These are phyloP conservation scores for Nakazawaea ernobii DNA, from an alignment of 805 yeast species.

Conservation along the genomic window DNA sequence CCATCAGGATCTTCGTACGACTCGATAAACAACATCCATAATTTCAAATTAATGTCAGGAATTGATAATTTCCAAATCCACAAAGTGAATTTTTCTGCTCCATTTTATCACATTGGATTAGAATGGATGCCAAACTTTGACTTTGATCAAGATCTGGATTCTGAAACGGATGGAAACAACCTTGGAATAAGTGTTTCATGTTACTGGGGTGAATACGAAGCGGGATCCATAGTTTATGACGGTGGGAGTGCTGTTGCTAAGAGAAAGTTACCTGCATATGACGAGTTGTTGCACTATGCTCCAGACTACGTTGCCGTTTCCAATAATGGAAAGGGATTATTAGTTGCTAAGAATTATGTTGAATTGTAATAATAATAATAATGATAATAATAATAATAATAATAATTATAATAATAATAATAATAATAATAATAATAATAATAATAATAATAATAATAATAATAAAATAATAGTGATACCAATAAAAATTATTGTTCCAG, in stretches of 20 bases:
- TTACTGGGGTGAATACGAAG: slow-evolving; percentile 72
- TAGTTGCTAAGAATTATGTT: slow-evolving; percentile 47
- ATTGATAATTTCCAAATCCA: slow-evolving; percentile 60
- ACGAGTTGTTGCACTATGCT: slow-evolving; percentile 61
- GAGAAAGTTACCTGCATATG: slow-evolving; percentile 60
- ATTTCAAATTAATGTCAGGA: slow-evolving; percentile 53
- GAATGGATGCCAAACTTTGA: slow-evolving; percentile 62
- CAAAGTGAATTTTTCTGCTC: slow-evolving; percentile 54
- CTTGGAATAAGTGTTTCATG: slow-evolving; percentile 62
- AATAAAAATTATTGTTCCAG: no score
- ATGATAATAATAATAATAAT: no score
- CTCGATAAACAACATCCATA: slow-evolving; percentile 22
- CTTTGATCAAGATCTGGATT: slow-evolving; percentile 35
- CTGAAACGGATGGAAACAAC: slow-evolving; percentile 27
- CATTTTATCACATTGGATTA: slow-evolving; percentile 51
- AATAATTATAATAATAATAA: no score
- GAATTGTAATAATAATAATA: slow-evolving; percentile 25
- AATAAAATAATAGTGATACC: no score
- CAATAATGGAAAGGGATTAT: slow-evolving; percentile 63
- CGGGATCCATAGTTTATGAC: slow-evolving; percentile 31
- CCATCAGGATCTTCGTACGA: slow-evolving; percentile 44
- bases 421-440: no score
- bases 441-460: no score
- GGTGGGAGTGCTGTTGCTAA: slow-evolving; percentile 27
- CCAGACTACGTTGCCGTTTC: slow-evolving; percentile 63